Conservation (phyloP, 2,329 filamentous ascomycete genomes). For the Lithohypha guttulata region DNA sequence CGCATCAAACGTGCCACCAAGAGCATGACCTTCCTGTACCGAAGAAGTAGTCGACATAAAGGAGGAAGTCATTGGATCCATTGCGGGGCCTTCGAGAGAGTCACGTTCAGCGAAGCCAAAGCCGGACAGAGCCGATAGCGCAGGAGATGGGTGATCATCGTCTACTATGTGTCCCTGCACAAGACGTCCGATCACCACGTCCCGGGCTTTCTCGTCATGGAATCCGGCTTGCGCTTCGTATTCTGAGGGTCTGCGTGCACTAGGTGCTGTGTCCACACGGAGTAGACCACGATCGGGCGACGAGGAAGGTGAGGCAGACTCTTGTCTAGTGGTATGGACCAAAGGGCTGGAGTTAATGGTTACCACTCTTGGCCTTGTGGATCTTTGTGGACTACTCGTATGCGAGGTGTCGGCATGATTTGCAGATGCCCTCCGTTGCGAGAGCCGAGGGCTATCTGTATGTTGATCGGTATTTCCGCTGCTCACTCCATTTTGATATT, state of each 20-base stretch:
- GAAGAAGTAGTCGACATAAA: slow-evolving; percentile 72
- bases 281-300: slow-evolving; percentile 24
- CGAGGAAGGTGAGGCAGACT: slow-evolving; percentile 21
- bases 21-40: slow-evolving; percentile 55
- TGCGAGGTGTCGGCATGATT: slow-evolving; percentile 5
- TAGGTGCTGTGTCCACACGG: slow-evolving; percentile 29
- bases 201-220: slow-evolving; percentile 69
- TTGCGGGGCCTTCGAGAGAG: slow-evolving; percentile 43
- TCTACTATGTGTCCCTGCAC: slow-evolving; percentile 93
- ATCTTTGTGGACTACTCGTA: not conserved
- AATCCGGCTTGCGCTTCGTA: slow-evolving; percentile 45
- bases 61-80: slow-evolving; percentile 77
- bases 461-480: slow-evolving; percentile 19
- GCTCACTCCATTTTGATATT: no score
- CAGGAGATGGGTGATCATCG: slow-evolving; percentile 77
- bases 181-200: slow-evolving; percentile 83
- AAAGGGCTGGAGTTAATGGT: slow-evolving; percentile 23
- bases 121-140: slow-evolving; percentile 48
- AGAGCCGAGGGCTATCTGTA: slow-evolving; percentile 22
- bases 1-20: slow-evolving; percentile 77
- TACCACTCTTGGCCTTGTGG: slow-evolving; percentile 15
- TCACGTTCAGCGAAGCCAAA: slow-evolving; percentile 39
- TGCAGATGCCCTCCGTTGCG: slow-evolving; percentile 6
- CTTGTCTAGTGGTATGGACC: slow-evolving; percentile 17
- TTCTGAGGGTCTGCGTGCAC: slow-evolving; percentile 32